phyloP scores from a whole-genome alignment of 1,139 yeast genomes.

The Pneumocystis canis region DNA sequence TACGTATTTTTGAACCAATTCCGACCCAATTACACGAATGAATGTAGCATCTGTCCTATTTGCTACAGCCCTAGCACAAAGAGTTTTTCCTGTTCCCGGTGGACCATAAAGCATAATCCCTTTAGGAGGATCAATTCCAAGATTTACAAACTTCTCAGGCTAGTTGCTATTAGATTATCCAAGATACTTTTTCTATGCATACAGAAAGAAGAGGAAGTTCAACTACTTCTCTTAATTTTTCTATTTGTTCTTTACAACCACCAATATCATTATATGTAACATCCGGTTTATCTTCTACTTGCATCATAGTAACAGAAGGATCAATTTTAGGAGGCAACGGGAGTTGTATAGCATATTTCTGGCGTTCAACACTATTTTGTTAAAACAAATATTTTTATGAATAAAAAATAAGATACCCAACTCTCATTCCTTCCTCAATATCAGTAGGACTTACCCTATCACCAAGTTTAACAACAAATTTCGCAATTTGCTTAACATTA shows the following conservation, averaged over 20 bases:
- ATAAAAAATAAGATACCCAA: conserved; percentile 36
- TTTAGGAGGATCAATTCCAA: conserved; percentile 97
- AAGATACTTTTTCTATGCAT: background rate
- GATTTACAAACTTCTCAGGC: conserved; percentile 88
- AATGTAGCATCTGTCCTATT: conserved; percentile 97
- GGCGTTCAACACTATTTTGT: conserved; percentile 54
- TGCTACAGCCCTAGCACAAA: conserved; percentile 97
- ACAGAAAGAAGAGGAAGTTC: conserved; percentile 65
- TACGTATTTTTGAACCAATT: conserved; percentile 90
- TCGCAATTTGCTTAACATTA: conserved; percentile 94
- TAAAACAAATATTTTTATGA: background rate
- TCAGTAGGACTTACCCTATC: conserved; percentile 96
- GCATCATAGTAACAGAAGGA: conserved; percentile 99
- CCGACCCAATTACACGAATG: conserved; percentile 94
- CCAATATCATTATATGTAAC: conserved; percentile 78
- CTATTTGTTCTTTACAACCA: conserved; percentile 95
- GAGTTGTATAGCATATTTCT: conserved; percentile 87
- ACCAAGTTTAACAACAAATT: conserved; percentile 84
- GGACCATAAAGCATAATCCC: conserved; percentile 94
- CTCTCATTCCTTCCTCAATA: conserved; percentile 98
- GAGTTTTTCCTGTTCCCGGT: conserved; percentile 96
- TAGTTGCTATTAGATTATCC: conserved; percentile 25
- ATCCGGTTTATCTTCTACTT: conserved; percentile 96
- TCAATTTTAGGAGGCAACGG: conserved; percentile 96
- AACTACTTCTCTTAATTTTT: conserved; percentile 90